Conservation (phyloP, 331 rosid genomes). For the Dryas integrifolia region DNA sequence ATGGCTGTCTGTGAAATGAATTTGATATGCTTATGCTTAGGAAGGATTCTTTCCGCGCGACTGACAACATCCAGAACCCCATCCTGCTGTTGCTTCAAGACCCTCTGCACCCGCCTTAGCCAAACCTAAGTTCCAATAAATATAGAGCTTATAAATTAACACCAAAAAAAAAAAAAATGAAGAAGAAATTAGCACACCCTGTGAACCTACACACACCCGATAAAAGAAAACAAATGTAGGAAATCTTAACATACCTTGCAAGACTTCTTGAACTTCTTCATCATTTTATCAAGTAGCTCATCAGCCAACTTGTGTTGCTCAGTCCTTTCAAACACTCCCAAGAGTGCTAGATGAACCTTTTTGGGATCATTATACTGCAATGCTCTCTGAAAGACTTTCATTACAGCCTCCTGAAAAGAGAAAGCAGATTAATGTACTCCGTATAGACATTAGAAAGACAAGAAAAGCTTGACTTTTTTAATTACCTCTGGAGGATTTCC, state of each 20-base stretch:
- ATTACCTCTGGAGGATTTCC: slow-evolving; percentile 86
- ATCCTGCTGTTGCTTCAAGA: slow-evolving; percentile 59
- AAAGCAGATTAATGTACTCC: slow-evolving; percentile 23
- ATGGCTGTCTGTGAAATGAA: slow-evolving; percentile 84
- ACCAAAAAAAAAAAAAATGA: too few species aligned
- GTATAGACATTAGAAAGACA: neutral
- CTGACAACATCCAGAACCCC: slow-evolving; percentile 49
- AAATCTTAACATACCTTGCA: slow-evolving; percentile 66
- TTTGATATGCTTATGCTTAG: slow-evolving; percentile 66
- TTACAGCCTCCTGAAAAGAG: slow-evolving; percentile 65
- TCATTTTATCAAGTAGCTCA: slow-evolving; percentile 73
- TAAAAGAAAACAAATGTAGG: slow-evolving; percentile 5
- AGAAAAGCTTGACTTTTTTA: neutral
- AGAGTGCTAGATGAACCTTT: slow-evolving; percentile 70
- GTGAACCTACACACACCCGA: neutral
- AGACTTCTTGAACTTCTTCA: slow-evolving; percentile 83
- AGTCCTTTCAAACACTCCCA: slow-evolving; percentile 84
- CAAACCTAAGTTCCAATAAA: slow-evolving; percentile 57
- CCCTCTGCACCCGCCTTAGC: slow-evolving; percentile 66
- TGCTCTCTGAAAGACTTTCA: slow-evolving; percentile 73
- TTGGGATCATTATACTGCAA: slow-evolving; percentile 73
- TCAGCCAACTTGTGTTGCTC: slow-evolving; percentile 64
- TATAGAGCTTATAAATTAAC: slow-evolving; percentile 3
- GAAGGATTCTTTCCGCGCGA: slow-evolving; percentile 68
- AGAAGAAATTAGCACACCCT: neutral